Base-by-base conservation (phyloP, 495 filamentous ascomycete genomes). In the Tuber magnatum region DNA sequence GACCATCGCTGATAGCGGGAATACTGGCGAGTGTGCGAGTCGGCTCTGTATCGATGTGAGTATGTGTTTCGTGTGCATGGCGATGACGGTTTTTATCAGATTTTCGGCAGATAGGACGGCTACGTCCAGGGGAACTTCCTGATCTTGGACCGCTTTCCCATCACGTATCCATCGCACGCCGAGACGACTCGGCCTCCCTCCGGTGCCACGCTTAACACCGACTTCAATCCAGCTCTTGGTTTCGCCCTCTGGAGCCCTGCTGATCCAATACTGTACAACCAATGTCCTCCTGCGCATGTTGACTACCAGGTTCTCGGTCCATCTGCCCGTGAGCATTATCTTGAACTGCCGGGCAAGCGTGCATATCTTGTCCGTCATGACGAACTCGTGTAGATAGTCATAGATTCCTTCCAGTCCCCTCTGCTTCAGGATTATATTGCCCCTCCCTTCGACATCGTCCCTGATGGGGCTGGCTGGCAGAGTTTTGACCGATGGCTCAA, bases 251-350 rank as follows among this genome's bases (percentile, higher is more conserved):
- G 77, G 75, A 43, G 84, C 83, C 73, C 88, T 88, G 56, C 89
- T 86, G 28, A 87, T 83, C 95, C 95, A 99, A 83, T 99, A 99
- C 76, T 97, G 94, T 71, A 99, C 86, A 22, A 93, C 88, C 74
- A 98, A 84, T 24, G 90, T 90, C 56, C 95, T 89, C 77, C 93
- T 90, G 61, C 97, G 85, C 71, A 89, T 84, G 82, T 97, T 92
- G 16, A 96, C 86, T 72, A 88, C 87, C 73, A 98, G 83, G 51
- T 88, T 87, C 75, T 92, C 90, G 32, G 89, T 88, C 94, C 96
- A 99, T 42, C 88, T 86, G 1, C 87, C 87, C 74, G 84, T 85
- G 40, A 85, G 85, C 75, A 97, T 86, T 40, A 91, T 89, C 16
- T 85, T 71, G 14, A 91, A 93, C 85, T 99, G 95, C 80, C 88